These are phyloP conservation scores for Cotoneaster glaucophyllus DNA, from an alignment of 306 rosid species.

Conservation along the genomic window DNA sequence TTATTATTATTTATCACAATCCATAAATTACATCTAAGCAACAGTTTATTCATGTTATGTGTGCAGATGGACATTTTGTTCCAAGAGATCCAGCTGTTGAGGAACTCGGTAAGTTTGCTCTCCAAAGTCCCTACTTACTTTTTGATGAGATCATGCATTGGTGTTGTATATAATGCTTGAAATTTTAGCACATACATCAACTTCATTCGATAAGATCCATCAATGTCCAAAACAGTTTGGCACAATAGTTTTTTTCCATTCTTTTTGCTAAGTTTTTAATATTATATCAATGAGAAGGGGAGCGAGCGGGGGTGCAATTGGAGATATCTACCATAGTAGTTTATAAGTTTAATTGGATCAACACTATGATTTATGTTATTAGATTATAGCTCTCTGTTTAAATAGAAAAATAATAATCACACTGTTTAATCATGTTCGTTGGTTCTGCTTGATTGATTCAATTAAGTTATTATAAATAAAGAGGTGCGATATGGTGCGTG, in stretches of 20 bases:
- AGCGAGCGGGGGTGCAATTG: no score
- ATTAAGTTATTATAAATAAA: no score
- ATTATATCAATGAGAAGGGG: no score
- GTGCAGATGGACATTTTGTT: constrained; percentile 66
- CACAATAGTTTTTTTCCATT: neutral
- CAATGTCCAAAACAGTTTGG: no score
- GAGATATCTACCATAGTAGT: no score
- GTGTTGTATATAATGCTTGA: neutral
- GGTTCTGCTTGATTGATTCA: no score
- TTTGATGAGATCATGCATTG: neutral
- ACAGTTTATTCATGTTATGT: neutral
- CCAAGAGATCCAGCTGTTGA: constrained; percentile 68
- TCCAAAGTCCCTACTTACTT: neutral
- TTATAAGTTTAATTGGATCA: neutral
- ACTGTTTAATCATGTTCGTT: no score
- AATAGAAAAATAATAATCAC: no score
- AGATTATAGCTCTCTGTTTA: neutral
- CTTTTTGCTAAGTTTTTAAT: no score
- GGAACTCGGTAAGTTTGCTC: constrained; percentile 51
- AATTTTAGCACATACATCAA: neutral
- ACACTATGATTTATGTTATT: neutral
- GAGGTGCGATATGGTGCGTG: no score
- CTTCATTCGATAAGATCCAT: no score
- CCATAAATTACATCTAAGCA: neutral
- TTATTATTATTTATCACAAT: neutral